phyloP scores from a whole-genome alignment of 225 moss, liverwort and hornwort species.

The Asterella californica region DNA sequence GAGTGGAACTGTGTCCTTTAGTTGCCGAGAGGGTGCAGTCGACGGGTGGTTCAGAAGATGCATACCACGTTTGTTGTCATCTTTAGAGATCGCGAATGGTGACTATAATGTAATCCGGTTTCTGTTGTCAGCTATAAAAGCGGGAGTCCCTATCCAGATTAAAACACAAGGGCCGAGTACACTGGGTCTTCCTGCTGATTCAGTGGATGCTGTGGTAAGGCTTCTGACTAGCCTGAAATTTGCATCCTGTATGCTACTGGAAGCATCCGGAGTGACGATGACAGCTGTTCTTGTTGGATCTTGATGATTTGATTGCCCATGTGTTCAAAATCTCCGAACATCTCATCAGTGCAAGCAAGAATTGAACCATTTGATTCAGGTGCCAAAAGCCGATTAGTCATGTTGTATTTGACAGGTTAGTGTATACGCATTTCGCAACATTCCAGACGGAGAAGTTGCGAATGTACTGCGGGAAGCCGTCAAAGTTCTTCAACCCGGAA shows the following conservation, averaged over 20 bases:
- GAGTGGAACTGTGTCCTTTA: neutral
- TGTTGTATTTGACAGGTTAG: slow-evolving; percentile 59
- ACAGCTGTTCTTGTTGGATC: neutral
- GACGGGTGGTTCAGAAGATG: neutral
- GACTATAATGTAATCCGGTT: slow-evolving; percentile 4
- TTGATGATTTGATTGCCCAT: neutral
- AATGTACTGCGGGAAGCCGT: slow-evolving; percentile 64
- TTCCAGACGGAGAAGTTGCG: slow-evolving; percentile 64
- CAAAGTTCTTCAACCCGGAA: slow-evolving; percentile 89
- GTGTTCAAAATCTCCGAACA: neutral
- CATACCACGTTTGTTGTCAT: no score
- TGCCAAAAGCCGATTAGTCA: neutral
- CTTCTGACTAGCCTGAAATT: neutral
- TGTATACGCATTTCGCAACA: slow-evolving; percentile 72
- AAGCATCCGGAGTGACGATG: neutral
- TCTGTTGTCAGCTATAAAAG: slow-evolving; percentile 55
- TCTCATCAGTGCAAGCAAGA: neutral
- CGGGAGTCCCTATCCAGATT: slow-evolving; percentile 80
- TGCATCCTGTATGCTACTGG: neutral
- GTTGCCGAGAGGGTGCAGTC: neutral
- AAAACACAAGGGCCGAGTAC: slow-evolving; percentile 38
- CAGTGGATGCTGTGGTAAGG: slow-evolving; percentile 95
- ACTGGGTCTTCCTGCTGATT: slow-evolving; percentile 60
- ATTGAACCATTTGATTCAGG: neutral
- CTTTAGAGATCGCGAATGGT: neutral